Percentiles rank a stretch among this genome's conserved stretches.
phyloP scores from a whole-genome alignment of 805 yeast genomes.

The Wickerhamiella nectarea region DNA sequence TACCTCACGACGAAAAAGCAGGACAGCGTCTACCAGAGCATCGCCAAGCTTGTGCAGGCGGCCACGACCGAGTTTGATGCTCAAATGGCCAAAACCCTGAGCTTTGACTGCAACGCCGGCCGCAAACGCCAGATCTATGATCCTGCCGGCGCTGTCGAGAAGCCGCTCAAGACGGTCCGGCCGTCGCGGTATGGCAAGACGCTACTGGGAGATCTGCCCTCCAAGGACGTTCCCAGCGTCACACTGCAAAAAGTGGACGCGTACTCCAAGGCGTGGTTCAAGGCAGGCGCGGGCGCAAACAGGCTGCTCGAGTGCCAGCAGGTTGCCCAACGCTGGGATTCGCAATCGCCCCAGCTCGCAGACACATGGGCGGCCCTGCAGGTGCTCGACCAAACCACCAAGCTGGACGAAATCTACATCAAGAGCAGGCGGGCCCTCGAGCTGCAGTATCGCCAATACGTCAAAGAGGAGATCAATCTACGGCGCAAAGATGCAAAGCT shows the following conservation, averaged over 20 bases:
- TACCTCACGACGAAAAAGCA: conserved; percentile 61
- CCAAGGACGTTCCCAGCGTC: conserved; percentile 19
- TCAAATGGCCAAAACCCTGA: conserved; percentile 56
- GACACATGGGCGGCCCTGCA: conserved; percentile 21
- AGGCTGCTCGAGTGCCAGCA: conserved; percentile 21
- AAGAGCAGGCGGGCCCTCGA: conserved; percentile 48
- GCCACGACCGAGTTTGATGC: conserved; percentile 76
- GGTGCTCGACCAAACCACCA: conserved; percentile 7
- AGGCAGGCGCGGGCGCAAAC: neutral
- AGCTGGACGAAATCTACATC: conserved; percentile 33
- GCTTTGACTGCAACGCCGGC: conserved; percentile 65
- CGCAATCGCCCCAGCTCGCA: conserved; percentile 57
- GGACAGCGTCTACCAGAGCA: conserved; percentile 66
- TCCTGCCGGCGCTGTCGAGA: conserved; percentile 40
- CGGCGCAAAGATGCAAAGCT: conserved; percentile 34
- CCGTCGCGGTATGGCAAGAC: conserved; percentile 10
- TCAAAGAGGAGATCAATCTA: conserved; percentile 49
- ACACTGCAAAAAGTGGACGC: conserved; percentile 4
- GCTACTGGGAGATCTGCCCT: conserved; percentile 8
- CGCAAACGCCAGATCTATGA: conserved; percentile 62
- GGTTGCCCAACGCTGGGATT: conserved; percentile 34
- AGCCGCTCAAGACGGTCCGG: conserved; percentile 66
- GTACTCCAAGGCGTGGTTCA: neutral
- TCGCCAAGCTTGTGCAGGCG: conserved; percentile 59
- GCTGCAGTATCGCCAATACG: conserved; percentile 59